phyloP scores from a whole-genome alignment of 176 grass and related monocot species.

The Oryza meyeriana region DNA sequence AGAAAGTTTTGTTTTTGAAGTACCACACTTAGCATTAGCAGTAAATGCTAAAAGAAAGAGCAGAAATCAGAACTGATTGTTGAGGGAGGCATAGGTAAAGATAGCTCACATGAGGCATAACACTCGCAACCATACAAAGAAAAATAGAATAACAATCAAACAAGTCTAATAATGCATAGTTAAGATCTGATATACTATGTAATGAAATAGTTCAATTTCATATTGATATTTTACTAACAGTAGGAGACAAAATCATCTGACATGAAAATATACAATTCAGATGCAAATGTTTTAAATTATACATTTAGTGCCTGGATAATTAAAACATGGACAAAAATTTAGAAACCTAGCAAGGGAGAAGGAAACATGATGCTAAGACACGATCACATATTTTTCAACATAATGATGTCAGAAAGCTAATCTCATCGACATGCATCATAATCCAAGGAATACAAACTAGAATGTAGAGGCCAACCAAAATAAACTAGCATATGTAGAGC shows the following conservation, averaged over 20 bases:
- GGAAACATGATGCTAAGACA: neutral
- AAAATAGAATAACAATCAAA: neutral
- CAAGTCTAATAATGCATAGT: neutral
- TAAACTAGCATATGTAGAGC: neutral
- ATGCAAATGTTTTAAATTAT: neutral
- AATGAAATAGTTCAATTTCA: neutral
- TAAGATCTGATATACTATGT: neutral
- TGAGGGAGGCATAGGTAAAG: neutral
- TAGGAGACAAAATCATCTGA: neutral
- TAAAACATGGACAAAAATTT: neutral
- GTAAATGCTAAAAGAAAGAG: conserved; percentile 7
- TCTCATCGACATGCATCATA: neutral
- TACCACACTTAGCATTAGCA: neutral
- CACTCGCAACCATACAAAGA: neutral
- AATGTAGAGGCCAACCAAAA: neutral
- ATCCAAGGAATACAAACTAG: neutral
- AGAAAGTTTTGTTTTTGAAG: neutral
- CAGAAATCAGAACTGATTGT: neutral
- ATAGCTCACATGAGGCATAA: neutral
- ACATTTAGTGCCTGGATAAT: neutral
- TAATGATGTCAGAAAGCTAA: neutral
- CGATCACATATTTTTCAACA: neutral
- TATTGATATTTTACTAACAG: neutral
- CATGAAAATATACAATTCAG: neutral
- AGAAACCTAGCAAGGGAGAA: neutral